Evolutionary conservation across 2,329 filamentous ascomycete genomes (phyloP).

Genomic region (Boeremia exigua): DNA sequence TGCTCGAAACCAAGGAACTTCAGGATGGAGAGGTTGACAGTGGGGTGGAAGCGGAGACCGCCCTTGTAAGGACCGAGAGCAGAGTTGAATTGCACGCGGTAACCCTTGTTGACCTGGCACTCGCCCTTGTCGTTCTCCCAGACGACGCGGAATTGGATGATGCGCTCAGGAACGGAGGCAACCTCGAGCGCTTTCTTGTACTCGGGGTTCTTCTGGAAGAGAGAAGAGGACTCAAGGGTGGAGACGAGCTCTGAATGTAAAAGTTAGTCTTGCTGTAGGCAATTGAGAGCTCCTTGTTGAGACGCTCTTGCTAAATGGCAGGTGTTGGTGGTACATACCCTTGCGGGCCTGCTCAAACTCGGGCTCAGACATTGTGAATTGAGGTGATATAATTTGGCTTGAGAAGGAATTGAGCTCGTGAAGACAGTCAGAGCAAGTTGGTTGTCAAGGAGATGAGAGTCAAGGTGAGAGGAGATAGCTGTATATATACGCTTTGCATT

Average conservation of each 20-base stretch:
- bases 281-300: not conserved
- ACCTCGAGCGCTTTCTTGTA: constrained; percentile 90
- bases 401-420: constrained; percentile 15
- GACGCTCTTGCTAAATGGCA: not conserved
- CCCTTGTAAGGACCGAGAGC: constrained; percentile 98
- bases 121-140: constrained; percentile 95
- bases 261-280: constrained; percentile 19
- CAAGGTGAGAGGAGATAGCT: constrained; percentile 17
- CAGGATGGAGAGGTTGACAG: constrained; percentile 77
- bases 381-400: constrained; percentile 15
- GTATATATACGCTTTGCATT: constrained; percentile 37
- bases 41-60: constrained; percentile 91
- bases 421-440: constrained; percentile 17
- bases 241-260: constrained; percentile 77
- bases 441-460: constrained; percentile 17
- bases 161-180: constrained; percentile 87
- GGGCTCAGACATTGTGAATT: constrained; percentile 79
- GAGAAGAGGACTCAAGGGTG: constrained; percentile 89
- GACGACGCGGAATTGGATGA: constrained; percentile 95
- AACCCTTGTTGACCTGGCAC: constrained; percentile 91
- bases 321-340: constrained; percentile 62
- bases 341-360: constrained; percentile 99
- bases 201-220: constrained; percentile 94
- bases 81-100: constrained; percentile 98
- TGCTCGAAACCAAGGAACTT: constrained; percentile 99